phyloP scores from a whole-genome alignment of 495 filamentous ascomycete species.

The Hypoxylon intermedium region DNA sequence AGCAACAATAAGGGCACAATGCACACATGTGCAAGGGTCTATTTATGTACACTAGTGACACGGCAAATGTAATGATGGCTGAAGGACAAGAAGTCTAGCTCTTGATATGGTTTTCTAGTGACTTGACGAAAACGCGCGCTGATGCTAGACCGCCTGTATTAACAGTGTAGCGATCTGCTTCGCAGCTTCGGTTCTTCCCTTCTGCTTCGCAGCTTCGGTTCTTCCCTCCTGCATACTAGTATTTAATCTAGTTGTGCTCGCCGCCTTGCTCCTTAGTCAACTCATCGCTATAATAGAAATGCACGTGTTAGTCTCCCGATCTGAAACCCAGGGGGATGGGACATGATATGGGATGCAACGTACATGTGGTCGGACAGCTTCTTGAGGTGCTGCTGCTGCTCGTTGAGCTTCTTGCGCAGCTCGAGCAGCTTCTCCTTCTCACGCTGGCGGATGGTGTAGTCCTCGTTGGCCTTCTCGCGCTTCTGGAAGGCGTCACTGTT shows the following conservation, averaged over 20 bases:
- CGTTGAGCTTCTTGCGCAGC: conserved; percentile 77
- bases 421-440: conserved; percentile 82
- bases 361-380: conserved; percentile 87
- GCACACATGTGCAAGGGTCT: conserved; percentile 15
- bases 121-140: conserved; percentile 17
- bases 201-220: conserved; percentile 1
- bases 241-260: conserved; percentile 70
- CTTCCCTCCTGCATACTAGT: conserved; percentile 9
- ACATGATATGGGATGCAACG: conserved; percentile 37
- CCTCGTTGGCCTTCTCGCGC: conserved; percentile 88
- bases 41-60: conserved; percentile 44
- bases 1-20: conserved; percentile 25
- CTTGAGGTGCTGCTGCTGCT: conserved; percentile 82
- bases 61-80: conserved; percentile 30
- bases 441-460: conserved; percentile 78
- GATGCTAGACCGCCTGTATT: conserved; percentile 13
- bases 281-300: conserved; percentile 61
- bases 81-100: conserved; percentile 16
- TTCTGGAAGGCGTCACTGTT: conserved; percentile 85
- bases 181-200: conserved; percentile 11
- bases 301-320: conserved; percentile 32
- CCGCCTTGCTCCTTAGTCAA: conserved; percentile 71
- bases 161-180: neutral
- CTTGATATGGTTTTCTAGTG: conserved; percentile 1
- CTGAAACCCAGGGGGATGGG: neutral